Evolutionary conservation across 1,139 yeast species (phyloP), one percentile per base, ranked within the genome.

Genomic region (Meyerozyma elateridarum): DNA sequence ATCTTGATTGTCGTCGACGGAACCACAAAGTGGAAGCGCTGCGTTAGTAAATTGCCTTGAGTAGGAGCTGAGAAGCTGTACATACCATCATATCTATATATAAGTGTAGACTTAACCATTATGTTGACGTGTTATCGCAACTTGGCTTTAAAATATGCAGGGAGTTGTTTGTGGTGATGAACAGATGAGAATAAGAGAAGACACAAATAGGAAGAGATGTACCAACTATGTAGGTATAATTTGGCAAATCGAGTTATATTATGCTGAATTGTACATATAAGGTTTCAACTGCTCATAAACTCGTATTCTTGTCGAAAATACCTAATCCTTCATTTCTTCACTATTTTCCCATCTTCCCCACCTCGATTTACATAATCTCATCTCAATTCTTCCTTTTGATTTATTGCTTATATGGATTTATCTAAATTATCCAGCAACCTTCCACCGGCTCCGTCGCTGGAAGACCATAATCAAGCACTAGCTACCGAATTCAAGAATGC

Each of bases 1-100:
- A 36, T 64, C 70, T 33, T 70, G 70, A 42, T 80, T 83, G 45
- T 88, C 95, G 50, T 89, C 97, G 11, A 87, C 91, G 2, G 95
- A 84, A n/a, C 95, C 95, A 41, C 94, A 79, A 36, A 89, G 69
- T 13, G 97, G 96, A 37, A 88, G 78, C 3, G 91, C 91, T 79
- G 16, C 14, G 19, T 14, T 15, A 8, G 26, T 13, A 13, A 32
- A 15, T 8, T 14, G 22, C 15, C 15, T 15, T 8, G n/a, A 9
- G 14, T 14, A 8, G n/a, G 17, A 8, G 15, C 15, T 9, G 9
- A 11, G 9, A 20, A 9, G n/a, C 7, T 14, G n/a, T 28, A 70
- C 82, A 33, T 64, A 75, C 87, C 85, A 49, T 81, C 89, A 31
- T 77, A 71, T 49, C 89, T 69, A 52, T 79, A 82, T 19, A 82